These are phyloP conservation scores for Kodamaea jinghongensis DNA, from an alignment of 805 yeast species.

Conservation along the genomic window DNA sequence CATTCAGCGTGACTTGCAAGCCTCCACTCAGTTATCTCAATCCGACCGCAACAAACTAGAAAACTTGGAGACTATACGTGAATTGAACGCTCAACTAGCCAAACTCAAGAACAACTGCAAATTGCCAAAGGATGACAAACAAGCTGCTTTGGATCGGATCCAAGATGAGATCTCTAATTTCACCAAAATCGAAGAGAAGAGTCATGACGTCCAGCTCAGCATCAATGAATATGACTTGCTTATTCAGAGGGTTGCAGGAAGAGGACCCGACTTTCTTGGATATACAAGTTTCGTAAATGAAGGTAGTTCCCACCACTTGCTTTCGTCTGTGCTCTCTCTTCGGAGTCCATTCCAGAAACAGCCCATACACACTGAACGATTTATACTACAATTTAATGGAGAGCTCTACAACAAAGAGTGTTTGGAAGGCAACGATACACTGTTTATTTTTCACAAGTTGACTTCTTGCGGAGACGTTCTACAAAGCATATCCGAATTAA, in stretches of 20 bases:
- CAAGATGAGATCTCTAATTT: not conserved
- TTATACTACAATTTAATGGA: slow-evolving; percentile 78
- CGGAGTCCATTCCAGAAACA: slow-evolving; percentile 78
- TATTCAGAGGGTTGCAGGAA: slow-evolving; percentile 12
- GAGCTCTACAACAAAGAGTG: slow-evolving; percentile 72
- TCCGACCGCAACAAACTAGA: slow-evolving; percentile 27
- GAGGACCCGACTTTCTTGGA: slow-evolving; percentile 62
- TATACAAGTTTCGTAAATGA: slow-evolving; percentile 13
- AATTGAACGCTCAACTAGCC: slow-evolving; percentile 23
- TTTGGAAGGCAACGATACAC: slow-evolving; percentile 58
- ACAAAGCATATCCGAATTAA: slow-evolving; percentile 41
- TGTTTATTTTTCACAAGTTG: slow-evolving; percentile 44
- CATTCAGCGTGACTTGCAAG: slow-evolving; percentile 1
- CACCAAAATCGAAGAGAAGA: not conserved
- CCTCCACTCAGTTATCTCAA: slow-evolving; percentile 1
- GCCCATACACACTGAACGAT: slow-evolving; percentile 46
- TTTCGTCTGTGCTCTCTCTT: slow-evolving; percentile 76
- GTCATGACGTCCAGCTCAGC: not conserved
- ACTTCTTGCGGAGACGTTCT: slow-evolving; percentile 32
- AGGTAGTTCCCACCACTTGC: slow-evolving; percentile 29
- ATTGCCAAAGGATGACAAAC: slow-evolving; percentile 14
- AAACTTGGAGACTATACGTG: slow-evolving; percentile 24
- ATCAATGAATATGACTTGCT: slow-evolving; percentile 20
- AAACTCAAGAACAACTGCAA: slow-evolving; percentile 30
- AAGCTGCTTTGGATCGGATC: slow-evolving; percentile 8